phyloP scores from a whole-genome alignment of 2,329 filamentous ascomycete genomes.

The Claviceps africana region DNA sequence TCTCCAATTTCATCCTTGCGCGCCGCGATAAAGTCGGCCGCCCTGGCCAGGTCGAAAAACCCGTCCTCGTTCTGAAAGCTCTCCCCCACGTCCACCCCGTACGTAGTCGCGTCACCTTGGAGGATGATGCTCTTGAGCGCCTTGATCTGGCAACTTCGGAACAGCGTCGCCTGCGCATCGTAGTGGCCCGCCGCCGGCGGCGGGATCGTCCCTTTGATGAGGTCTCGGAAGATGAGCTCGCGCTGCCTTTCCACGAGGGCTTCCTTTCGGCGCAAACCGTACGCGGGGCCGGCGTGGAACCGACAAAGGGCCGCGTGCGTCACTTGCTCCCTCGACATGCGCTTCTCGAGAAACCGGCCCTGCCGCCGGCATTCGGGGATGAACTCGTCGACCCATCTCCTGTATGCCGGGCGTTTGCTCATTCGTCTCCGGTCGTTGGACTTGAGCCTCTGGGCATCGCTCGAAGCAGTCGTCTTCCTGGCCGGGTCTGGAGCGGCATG shows the following conservation, averaged over 20 bases:
- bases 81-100: slow-evolving; percentile 18
- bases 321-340: slow-evolving; percentile 28
- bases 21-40: slow-evolving; percentile 26
- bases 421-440: slow-evolving; percentile 44
- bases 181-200: slow-evolving; percentile 10
- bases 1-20: slow-evolving; percentile 25
- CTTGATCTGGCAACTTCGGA: slow-evolving; percentile 13
- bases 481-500: background rate
- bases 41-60: slow-evolving; percentile 27
- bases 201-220: slow-evolving; percentile 26
- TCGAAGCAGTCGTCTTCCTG: slow-evolving; percentile 4
- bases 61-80: slow-evolving; percentile 23
- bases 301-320: slow-evolving; percentile 36
- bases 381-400: slow-evolving; percentile 48
- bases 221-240: slow-evolving; percentile 28
- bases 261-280: slow-evolving; percentile 24
- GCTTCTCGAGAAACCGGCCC: slow-evolving; percentile 19
- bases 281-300: slow-evolving; percentile 35
- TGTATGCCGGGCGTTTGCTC: slow-evolving; percentile 40
- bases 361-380: slow-evolving; percentile 35
- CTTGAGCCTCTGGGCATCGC: slow-evolving; percentile 26
- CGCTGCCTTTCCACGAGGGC: slow-evolving; percentile 28
- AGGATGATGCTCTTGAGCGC: slow-evolving; percentile 38
- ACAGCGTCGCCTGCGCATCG: background rate
- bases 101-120: slow-evolving; percentile 22